Percentiles rank a stretch among this genome's conserved stretches.
Conservation (phyloP, 495 filamentous ascomycete species). For the Penicillium parvum region DNA sequence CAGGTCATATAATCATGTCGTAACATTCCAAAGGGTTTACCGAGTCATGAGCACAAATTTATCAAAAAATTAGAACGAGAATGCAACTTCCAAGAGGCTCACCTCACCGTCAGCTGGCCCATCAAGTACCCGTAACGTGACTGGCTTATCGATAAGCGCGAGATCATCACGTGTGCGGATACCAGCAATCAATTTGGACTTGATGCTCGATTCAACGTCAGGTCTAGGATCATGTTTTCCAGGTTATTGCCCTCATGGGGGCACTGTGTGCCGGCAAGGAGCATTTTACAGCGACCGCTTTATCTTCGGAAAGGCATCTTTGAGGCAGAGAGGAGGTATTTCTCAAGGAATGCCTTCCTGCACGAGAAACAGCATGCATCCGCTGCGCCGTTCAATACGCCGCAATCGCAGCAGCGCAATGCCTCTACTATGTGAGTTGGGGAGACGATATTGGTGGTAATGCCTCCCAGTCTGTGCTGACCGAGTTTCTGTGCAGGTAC, state of each 20-base stretch:
- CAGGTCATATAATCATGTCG: too few relatives aligned
- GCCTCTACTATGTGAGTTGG: constrained; percentile 38
- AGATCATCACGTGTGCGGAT: constrained; percentile 16
- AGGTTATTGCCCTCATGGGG: constrained; percentile 28
- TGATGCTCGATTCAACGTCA: constrained; percentile 10
- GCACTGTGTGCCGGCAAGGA: constrained; percentile 14
- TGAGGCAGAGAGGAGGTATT: constrained; percentile 30
- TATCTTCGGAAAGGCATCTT: constrained; percentile 14
- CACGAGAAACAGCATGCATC: constrained; percentile 25
- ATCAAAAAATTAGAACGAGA: too few relatives aligned
- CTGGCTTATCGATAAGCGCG: constrained; percentile 17
- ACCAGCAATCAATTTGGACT: constrained; percentile 4
- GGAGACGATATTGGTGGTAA: too few relatives aligned
- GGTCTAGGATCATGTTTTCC: constrained; percentile 30
- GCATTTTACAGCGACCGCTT: constrained; percentile 12
- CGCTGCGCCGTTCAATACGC: constrained; percentile 37
- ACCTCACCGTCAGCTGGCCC: too few relatives aligned
- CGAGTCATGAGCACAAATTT: too few relatives aligned
- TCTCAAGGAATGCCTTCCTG: constrained; percentile 34
- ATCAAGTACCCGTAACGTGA: background rate
- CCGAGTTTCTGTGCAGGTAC: constrained; percentile 48
- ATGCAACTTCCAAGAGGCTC: too few relatives aligned
- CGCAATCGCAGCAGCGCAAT: constrained; percentile 42
- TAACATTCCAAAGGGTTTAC: too few relatives aligned
- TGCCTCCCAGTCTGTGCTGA: background rate